Percentiles rank a stretch among this genome's conserved stretches.
phyloP scores from a whole-genome alignment of 345 rosid species.

The Populus tremula region DNA sequence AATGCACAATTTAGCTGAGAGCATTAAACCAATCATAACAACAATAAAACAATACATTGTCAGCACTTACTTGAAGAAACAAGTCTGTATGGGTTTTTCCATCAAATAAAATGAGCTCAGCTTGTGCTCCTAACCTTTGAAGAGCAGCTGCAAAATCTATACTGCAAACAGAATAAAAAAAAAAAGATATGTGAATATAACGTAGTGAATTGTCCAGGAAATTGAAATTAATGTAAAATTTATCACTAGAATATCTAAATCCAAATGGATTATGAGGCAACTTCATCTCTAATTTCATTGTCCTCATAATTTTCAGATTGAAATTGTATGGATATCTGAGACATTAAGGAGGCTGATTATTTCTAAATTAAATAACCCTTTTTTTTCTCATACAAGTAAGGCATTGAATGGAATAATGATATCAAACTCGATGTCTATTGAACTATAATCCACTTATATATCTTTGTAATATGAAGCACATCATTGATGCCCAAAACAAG shows the following conservation, averaged over 20 bases:
- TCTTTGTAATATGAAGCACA: not conserved
- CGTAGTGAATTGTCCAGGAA: not conserved
- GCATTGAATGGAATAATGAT: not conserved
- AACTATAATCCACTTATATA: not conserved
- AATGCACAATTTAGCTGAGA: not conserved
- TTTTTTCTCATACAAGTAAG: not conserved
- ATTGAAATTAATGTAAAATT: not conserved
- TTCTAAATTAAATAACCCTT: too few species aligned
- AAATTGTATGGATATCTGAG: not conserved
- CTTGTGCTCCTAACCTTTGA: slow-evolving; percentile 16
- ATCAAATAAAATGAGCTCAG: slow-evolving; percentile 25
- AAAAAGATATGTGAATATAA: not conserved
- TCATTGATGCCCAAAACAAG: not conserved
- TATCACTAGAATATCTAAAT: not conserved
- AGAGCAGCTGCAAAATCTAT: slow-evolving; percentile 21
- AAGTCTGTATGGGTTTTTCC: slow-evolving; percentile 37
- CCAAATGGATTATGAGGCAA: not conserved
- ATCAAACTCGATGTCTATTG: not conserved
- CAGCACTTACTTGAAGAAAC: slow-evolving; percentile 27
- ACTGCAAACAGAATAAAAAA: slow-evolving; percentile 10
- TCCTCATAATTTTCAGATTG: not conserved
- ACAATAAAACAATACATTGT: not conserved
- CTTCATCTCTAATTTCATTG: not conserved
- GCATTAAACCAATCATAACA: not conserved
- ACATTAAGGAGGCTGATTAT: too few species aligned